Evolutionary conservation across 495 filamentous ascomycete species (phyloP), one percentile per base, ranked within the genome.

Genomic region (Aspergillus funiculosus): DNA sequence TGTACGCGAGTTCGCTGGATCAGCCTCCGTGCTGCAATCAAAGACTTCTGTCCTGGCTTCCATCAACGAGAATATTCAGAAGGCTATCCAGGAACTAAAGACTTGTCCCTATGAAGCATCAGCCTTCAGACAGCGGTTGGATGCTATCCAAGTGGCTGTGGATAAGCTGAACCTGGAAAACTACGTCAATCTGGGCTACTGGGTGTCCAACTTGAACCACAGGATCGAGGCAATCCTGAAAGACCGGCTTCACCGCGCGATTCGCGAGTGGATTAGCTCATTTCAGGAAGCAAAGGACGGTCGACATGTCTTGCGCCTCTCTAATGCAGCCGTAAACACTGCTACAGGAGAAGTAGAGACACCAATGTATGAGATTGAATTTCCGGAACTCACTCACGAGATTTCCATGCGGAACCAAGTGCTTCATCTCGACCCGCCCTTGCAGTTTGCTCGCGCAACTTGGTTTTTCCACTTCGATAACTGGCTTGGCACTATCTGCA

Each of bases 321-420:
- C 46, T 1, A 56, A 38, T n/a, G 52, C 52, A 11, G 57, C 58
- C 31, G 66, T 72, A 31, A 64, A 71, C 38, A 41, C 50, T 21
- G 41, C 24, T 25, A 51, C 46, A 64, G 69, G 67, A 19, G 62
- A 74, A 20, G 42, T 61, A 0, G 66, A 74, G 17, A 61, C 68
- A 10, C 65, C 67, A 6, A 72, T 84, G 49, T 82, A 81, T 51
- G 79, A 73, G 21, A 69, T 76, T 6, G 60, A 62, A 31, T 75
- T 78, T 51, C 66, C 62, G 13, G 63, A 58, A 15, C 75, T 95
- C 29, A 70, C 88, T 22, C 89, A 95, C 56, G 92, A 97, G 59
- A 82, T 99, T 21, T 86, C 87, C 4, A 97, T 97, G 82, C 85
- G 85, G 21, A 96, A 97, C 52, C 94, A 97, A 63, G 79, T 94